Percentiles rank a stretch among this genome's conserved stretches.
phyloP scores from a whole-genome alignment of 2,329 filamentous ascomycete species.

The Xylariaceae sp. region DNA sequence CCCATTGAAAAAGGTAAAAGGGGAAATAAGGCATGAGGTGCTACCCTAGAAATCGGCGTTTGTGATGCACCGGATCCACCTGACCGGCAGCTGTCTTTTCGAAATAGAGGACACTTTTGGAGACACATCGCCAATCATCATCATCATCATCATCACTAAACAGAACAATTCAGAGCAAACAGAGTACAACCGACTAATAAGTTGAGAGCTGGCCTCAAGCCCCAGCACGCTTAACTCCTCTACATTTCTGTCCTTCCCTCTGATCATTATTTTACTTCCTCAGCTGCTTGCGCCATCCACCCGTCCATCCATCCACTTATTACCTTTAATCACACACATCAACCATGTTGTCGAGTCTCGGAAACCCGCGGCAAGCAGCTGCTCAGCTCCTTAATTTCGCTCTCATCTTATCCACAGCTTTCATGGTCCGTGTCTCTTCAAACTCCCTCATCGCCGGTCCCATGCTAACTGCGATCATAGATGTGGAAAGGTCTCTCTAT shows the following conservation, averaged over 20 bases:
- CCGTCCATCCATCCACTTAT: neutral
- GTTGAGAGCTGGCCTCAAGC: constrained; percentile 8
- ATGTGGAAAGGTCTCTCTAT: constrained; percentile 89
- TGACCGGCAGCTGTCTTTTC: too few species aligned
- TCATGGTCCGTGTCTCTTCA: constrained; percentile 61
- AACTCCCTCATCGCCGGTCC: neutral
- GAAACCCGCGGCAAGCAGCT: constrained; percentile 75
- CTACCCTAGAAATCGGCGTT: too few species aligned
- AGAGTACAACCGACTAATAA: too few species aligned
- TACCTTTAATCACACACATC: neutral
- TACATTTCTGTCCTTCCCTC: constrained; percentile 23
- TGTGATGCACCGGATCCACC: too few species aligned
- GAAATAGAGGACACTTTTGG: too few species aligned
- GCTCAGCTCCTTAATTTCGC: constrained; percentile 86
- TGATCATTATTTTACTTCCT: too few species aligned
- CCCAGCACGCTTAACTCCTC: neutral
- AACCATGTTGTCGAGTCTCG: constrained; percentile 64
- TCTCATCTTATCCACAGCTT: constrained; percentile 83
- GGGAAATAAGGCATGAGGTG: too few species aligned
- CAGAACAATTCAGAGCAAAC: too few species aligned
- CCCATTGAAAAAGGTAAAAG: too few species aligned
- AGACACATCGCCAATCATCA: constrained; percentile 15
- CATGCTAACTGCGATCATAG: constrained; percentile 30
- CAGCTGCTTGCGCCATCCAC: neutral
- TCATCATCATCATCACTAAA: constrained; percentile 5